These are phyloP conservation scores for Monosporascus sp. DNA, from an alignment of 2,329 filamentous ascomycete genomes.

Conservation along the genomic window DNA sequence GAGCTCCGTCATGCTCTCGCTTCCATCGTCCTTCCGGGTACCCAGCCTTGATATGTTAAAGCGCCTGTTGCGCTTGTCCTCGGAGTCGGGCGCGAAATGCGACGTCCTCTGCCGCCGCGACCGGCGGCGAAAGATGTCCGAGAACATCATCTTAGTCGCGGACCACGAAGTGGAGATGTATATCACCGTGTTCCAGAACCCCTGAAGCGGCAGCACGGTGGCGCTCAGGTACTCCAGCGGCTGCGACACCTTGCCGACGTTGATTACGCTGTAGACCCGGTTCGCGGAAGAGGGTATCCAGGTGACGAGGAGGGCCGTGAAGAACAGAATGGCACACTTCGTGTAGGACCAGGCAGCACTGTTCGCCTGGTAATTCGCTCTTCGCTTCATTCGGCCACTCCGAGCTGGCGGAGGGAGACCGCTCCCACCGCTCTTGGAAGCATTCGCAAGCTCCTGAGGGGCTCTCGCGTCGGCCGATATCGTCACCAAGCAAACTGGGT, in stretches of 20 bases:
- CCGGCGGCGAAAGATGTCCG: conserved; percentile 22
- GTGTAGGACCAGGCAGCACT: conserved; percentile 65
- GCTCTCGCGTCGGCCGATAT: conserved; percentile 36
- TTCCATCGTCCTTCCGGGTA: conserved; percentile 35
- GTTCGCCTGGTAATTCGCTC: conserved; percentile 23
- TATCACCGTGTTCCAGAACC: conserved; percentile 79
- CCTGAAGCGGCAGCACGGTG: conserved; percentile 73
- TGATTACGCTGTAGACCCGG: conserved; percentile 63
- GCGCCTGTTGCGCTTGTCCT: conserved; percentile 18
- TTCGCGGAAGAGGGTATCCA: conserved; percentile 77
- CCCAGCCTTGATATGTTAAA: conserved; percentile 28
- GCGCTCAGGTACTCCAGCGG: conserved; percentile 65
- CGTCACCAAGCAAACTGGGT: conserved; percentile 42
- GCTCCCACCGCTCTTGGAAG: conserved; percentile 1
- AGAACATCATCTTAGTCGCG: conserved; percentile 49
- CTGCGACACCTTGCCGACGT: conserved; percentile 46
- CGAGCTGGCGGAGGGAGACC: conserved; percentile 6
- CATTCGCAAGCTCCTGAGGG: conserved; percentile 18
- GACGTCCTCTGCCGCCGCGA: conserved; percentile 12
- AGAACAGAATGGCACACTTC: conserved; percentile 66
- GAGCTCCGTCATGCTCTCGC: conserved; percentile 47
- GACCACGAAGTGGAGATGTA: conserved; percentile 66
- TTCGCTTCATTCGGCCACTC: conserved; percentile 15
- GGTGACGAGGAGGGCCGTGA: conserved; percentile 64
- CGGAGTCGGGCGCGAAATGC: conserved; percentile 12